Evolutionary conservation across 768 basidiomycete genomes (phyloP), one percentile per base, ranked within the genome.

Genomic region (Calocera cornea): DNA sequence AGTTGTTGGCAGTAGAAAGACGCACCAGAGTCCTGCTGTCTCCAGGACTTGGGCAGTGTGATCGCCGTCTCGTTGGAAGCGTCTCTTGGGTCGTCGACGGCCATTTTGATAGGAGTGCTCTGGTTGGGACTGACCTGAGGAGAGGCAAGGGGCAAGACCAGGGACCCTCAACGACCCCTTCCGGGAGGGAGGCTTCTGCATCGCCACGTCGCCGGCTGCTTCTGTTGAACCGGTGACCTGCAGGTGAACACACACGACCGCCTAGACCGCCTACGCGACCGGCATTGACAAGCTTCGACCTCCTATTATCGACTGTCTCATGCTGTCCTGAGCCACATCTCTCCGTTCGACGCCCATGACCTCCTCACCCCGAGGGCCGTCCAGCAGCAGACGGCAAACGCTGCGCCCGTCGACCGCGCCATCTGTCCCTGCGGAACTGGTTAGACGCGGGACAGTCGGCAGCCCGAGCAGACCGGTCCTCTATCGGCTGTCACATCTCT

Each of bases 11-110:
- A 19, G 19, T 3, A 47, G 44, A 47, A 24, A 81, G 67, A 65
- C 86, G 83, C 82, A 36, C 75, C 74, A 16, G 76, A 76, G 67
- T 88, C 87, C 69, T 77, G 76, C 64, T 79, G 79, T 27, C 54
- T 60, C 89, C 90, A 92, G 17, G 82, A 81, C 67, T 80, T 81
- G 0, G 90, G 90, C n/a, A 86, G 76, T 0, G 79, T 77, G 70
- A 86, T 76, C 41, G 80, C 78, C 0, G 78, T 78, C 73, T 89
- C 89, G 10, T 85, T 81, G 12, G 85, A 81, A 33, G 83, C 69
- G 71, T 90, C 86, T 67, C 88, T 80, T 16, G 88, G 87, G 75
- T 91, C 87, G 60, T 69, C 54, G 68, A 83, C 83, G 64, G 54
- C 27, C 54, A 60, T 60, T 33, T 60, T 7, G 54, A 31, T 60